Evolutionary conservation across 2,329 filamentous ascomycete genomes (phyloP).

Genomic region (Leptographium lundbergii): DNA sequence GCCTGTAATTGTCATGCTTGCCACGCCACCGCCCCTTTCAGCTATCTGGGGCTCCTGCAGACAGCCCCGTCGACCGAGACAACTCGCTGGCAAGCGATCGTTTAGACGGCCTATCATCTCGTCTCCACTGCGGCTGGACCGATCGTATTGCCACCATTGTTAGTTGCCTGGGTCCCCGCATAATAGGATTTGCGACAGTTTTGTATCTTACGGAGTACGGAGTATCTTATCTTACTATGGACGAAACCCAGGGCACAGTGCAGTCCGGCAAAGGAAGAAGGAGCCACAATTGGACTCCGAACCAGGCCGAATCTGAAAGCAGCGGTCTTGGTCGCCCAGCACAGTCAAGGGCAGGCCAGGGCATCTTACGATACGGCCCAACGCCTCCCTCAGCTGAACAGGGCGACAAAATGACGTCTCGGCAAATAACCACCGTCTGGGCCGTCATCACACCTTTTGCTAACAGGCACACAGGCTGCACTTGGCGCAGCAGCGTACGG

Average conservation of each 20-base stretch:
- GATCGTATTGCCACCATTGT: neutral
- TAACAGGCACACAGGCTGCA: too few species aligned
- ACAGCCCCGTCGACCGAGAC: neutral
- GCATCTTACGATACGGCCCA: too few species aligned
- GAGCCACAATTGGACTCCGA: neutral
- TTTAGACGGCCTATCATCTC: neutral
- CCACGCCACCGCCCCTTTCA: neutral
- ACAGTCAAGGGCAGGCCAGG: too few species aligned
- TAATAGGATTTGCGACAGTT: neutral
- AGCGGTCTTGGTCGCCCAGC: too few species aligned
- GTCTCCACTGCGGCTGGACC: neutral
- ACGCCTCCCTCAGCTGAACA: too few species aligned
- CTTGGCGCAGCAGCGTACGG: too few species aligned
- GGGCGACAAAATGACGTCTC: too few species aligned
- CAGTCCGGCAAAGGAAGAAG: neutral
- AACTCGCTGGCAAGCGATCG: neutral
- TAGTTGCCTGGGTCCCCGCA: neutral
- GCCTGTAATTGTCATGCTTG: neutral
- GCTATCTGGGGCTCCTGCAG: neutral
- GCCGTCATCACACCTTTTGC: too few species aligned
- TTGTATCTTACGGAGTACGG: too few species aligned
- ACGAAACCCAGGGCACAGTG: neutral
- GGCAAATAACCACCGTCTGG: too few species aligned
- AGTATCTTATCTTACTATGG: too few species aligned
- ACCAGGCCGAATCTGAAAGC: neutral